These are phyloP conservation scores for Alloteropsis semialata DNA, from an alignment of 176 grass and related monocot genomes.

Conservation along the genomic window DNA sequence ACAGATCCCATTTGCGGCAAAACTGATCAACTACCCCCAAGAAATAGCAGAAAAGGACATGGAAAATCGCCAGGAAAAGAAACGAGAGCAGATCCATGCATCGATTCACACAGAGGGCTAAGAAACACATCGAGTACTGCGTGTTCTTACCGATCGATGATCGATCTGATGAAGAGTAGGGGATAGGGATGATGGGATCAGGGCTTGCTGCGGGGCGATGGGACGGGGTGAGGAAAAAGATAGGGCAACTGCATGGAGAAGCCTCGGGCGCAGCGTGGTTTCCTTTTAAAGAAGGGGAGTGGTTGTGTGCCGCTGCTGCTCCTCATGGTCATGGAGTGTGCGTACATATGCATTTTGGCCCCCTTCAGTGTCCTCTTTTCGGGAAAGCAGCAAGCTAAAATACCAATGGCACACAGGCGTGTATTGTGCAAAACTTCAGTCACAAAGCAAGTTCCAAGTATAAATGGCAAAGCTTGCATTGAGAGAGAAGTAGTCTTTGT, in stretches of 20 bases:
- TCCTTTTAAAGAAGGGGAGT: constrained; percentile 50
- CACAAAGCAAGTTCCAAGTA: not conserved
- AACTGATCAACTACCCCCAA: not conserved
- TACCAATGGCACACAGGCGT: no score
- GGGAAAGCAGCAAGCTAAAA: not conserved
- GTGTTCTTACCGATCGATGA: constrained; percentile 32
- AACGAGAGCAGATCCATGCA: constrained; percentile 3
- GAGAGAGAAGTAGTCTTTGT: not conserved
- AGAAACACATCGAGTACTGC: not conserved
- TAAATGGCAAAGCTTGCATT: not conserved
- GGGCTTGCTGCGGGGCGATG: constrained; percentile 1
- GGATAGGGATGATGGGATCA: not conserved
- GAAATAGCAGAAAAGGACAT: not conserved
- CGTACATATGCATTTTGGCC: not conserved
- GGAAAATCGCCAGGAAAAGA: constrained; percentile 22
- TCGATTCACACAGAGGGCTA: not conserved
- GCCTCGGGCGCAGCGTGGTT: constrained; percentile 34
- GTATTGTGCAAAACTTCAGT: not conserved
- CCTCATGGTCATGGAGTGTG: not conserved
- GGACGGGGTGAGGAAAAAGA: constrained; percentile 11
- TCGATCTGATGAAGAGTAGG: not conserved
- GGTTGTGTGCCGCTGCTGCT: not conserved
- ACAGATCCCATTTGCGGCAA: constrained; percentile 21
- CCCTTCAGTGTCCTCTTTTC: not conserved
- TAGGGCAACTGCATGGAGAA: constrained; percentile 43